phyloP scores from a whole-genome alignment of 106 monocot genomes.

The Apostasia ramifera region DNA sequence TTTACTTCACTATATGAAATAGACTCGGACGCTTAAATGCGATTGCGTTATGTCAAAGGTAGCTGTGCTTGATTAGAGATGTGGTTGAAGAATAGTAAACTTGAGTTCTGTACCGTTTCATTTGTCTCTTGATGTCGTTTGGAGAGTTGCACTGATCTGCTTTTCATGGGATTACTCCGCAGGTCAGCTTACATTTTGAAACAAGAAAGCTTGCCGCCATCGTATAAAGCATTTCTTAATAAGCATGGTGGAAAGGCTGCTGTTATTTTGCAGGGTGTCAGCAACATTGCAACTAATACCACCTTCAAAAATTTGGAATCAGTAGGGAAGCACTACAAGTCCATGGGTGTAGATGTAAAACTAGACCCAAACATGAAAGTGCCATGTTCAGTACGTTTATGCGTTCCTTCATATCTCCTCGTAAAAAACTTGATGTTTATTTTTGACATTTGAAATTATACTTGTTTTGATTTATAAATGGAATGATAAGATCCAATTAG shows the following conservation, averaged over 20 bases:
- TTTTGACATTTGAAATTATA: neutral
- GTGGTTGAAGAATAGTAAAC: too few relatives aligned
- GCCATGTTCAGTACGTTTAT: constrained; percentile 76
- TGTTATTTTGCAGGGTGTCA: constrained; percentile 60
- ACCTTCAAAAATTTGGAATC: constrained; percentile 55
- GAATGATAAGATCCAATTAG: too few relatives aligned
- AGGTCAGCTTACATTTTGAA: constrained; percentile 94
- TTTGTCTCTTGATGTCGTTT: neutral
- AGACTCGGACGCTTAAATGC: neutral
- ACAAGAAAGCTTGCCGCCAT: constrained; percentile 83
- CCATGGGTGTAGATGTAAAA: constrained; percentile 59
- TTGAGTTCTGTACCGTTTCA: too few relatives aligned
- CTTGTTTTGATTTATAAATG: neutral
- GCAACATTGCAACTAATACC: constrained; percentile 36
- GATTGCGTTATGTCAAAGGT: neutral
- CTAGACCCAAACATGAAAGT: constrained; percentile 84
- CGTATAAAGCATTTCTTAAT: constrained; percentile 87
- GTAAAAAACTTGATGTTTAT: neutral
- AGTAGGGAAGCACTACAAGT: constrained; percentile 70
- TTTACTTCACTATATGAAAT: neutral
- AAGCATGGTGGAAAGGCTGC: constrained; percentile 87
- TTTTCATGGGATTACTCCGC: constrained; percentile 5
- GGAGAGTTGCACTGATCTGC: neutral
- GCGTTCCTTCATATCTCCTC: neutral
- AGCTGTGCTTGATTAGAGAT: neutral